phyloP scores from a whole-genome alignment of 1,284 basidiomycete species.

The Rhodotorula sp. region DNA sequence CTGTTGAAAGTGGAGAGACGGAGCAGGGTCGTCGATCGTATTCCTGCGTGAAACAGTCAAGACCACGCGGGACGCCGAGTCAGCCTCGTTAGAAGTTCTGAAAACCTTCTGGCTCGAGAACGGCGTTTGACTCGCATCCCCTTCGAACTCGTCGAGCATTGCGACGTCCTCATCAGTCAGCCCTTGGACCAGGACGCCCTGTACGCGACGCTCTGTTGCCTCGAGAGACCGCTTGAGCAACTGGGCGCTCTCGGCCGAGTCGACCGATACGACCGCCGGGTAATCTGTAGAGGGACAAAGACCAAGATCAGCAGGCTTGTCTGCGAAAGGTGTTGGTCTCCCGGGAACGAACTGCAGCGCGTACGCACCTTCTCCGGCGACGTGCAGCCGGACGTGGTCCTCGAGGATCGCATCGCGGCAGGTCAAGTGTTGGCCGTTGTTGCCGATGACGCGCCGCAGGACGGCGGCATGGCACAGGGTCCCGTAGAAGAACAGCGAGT shows the following conservation, averaged over 20 bases:
- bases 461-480: slow-evolving; percentile 73
- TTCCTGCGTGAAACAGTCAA: slow-evolving; percentile 57
- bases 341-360: background rate
- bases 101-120: background rate
- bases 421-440: slow-evolving; percentile 59
- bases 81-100: too few species aligned
- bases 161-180: slow-evolving; percentile 61
- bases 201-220: slow-evolving; percentile 60
- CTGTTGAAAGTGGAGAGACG: slow-evolving; percentile 57
- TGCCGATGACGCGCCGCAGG: slow-evolving; percentile 62
- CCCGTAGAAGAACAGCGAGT: slow-evolving; percentile 79
- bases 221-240: slow-evolving; percentile 51
- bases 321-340: background rate
- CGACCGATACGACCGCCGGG: slow-evolving; percentile 67
- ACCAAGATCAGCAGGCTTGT: too few species aligned
- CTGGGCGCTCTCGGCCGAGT: slow-evolving; percentile 53
- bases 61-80: background rate
- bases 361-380: slow-evolving; percentile 48
- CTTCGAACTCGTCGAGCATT: slow-evolving; percentile 73
- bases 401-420: slow-evolving; percentile 62
- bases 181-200: slow-evolving; percentile 69
- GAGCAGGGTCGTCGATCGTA: slow-evolving; percentile 61
- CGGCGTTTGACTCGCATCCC: slow-evolving; percentile 58
- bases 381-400: slow-evolving; percentile 74
- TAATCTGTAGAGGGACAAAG: slow-evolving; percentile 59